Base-by-base conservation (phyloP, 2,329 filamentous ascomycete genomes). In the Sphaerulina vaccinii region DNA sequence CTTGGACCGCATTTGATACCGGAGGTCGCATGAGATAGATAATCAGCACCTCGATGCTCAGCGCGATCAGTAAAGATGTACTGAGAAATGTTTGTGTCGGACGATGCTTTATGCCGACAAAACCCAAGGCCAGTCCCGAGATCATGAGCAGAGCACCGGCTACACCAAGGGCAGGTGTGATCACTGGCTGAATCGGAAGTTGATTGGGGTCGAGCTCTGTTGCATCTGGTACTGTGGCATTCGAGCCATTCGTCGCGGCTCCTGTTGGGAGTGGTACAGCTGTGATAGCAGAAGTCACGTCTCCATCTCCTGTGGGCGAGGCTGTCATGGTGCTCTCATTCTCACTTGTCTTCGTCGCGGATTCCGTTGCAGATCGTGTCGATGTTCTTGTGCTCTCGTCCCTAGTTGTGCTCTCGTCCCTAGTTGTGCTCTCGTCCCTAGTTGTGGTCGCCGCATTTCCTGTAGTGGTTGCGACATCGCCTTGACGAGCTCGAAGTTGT, bases 1-100 rank as follows among this genome's bases (percentile, higher is more conserved):
- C 92, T 70, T 96, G 90, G 2, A 93, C 75, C 0, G 83, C 87
- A 67, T 87, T 74, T 53, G 79, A 82, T 33, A 95, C 80, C 0
- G 90, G 90, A 0, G 85, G 80, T 49, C 79, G 85, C 86, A 95
- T 93, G 33, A 96, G 85, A 67, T 96, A 96, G 38, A 95, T 71
- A 49, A 96, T 89, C 18, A 97, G 75, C 2, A 96, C 75, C 66
- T 87, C 83, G 10, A 93, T 84, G 13, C 87, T 84, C 29, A 96
- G 73, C 38, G 84, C 81, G 18, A 82, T 78, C 21, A 93, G 75
- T 62, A 87, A 91, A 4, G 83, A 87, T 0, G 86, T 82, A 11
- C 90, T 93, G 51, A 95, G 79, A 68, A 87, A 95, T 13, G 87
- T 84, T 66, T 93, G 86, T 10, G 92, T 64, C 64, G 81, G 85